Conservation (phyloP, 768 basidiomycete genomes). For the Boletales sp. region DNA sequence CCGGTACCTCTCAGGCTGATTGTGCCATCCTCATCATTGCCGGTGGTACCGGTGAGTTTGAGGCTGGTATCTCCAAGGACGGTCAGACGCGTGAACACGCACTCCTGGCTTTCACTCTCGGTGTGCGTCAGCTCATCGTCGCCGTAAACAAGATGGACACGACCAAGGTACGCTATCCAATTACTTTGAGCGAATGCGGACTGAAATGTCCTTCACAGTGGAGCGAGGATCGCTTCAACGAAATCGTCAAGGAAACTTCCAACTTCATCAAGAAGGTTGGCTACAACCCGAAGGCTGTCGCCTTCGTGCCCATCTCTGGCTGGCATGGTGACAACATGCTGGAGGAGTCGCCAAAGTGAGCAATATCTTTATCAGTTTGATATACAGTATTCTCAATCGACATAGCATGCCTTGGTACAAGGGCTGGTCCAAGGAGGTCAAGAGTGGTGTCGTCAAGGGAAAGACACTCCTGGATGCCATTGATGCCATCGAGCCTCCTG, state of each 20-base stretch:
- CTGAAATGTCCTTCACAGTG: conserved; percentile 53
- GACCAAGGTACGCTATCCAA: conserved; percentile 63
- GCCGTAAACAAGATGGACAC: conserved; percentile 99
- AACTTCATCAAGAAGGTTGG: conserved; percentile 99
- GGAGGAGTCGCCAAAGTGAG: conserved; percentile 94
- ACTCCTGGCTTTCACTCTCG: conserved; percentile 98
- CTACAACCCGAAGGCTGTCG: conserved; percentile 97
- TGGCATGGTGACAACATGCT: conserved; percentile 99
- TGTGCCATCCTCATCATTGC: conserved; percentile 99
- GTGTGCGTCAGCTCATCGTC: conserved; percentile 99
- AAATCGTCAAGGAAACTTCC: conserved; percentile 98
- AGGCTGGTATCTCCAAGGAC: conserved; percentile 99
- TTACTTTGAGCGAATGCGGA: background rate
- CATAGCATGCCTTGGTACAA: conserved; percentile 98
- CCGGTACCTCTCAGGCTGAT: conserved; percentile 99
- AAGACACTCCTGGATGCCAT: conserved; percentile 99
- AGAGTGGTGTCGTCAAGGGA: conserved; percentile 90
- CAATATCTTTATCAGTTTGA: conserved; percentile 4
- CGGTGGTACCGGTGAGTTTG: conserved; percentile 99
- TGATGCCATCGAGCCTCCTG: conserved; percentile 97
- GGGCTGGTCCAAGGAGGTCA: conserved; percentile 98
- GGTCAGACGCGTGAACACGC: conserved; percentile 99
- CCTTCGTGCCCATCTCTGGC: conserved; percentile 99
- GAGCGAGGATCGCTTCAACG: conserved; percentile 99
- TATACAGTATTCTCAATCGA: conserved; percentile 9